Evolutionary conservation across 2,329 filamentous ascomycete species (phyloP), one percentile per base, ranked within the genome.

Genomic region (Ceratocystis colombiana): DNA sequence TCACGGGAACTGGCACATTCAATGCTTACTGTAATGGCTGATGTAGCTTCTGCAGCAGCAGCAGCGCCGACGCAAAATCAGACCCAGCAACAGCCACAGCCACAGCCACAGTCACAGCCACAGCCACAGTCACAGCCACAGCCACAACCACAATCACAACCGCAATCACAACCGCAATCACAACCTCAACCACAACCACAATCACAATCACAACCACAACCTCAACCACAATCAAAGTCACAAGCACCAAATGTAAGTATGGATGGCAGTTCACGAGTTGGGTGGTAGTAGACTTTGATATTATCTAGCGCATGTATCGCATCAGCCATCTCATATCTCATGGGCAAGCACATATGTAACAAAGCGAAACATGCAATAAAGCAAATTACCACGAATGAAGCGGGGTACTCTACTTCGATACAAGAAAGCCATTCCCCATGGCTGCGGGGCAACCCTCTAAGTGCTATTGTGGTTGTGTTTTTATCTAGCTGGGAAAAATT

Each of bases 21-120:
- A 22, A 65, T 65, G 64, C 53, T 65, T 17, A 65, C 50, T 46
- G 66, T 64, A 12, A 62, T 68, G 63, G 66, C 63, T 12, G 59
- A 68, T 50, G 66, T 64, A n/a, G 66, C 66, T 33, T 63, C 64
- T 7, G 66, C 55, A 2, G 45, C 59, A 12, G 66, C 66, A 17
- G 45, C 28, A 12, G 44, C 28, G 28, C 17, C 45, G 17, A 46
- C 62, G 15, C 61, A 22, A 22, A 22, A 44, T 53, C 48, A 22
- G 44, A 45, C 4, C 55, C 20, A n/a, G 5, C 55, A 22, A 37
- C 55, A 37, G 25, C 15, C 28, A 3, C 55, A 20, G 17, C 17
- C 55, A n/a, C 55, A n/a, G 25, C 17, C 15, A 2, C 55, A n/a
- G 2, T 2, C 55, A 20, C 55, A 37, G 1, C 5, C 28, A 20